Evolutionary conservation across 805 yeast genomes (phyloP).

Genomic region (Hanseniaspora lachancei): DNA sequence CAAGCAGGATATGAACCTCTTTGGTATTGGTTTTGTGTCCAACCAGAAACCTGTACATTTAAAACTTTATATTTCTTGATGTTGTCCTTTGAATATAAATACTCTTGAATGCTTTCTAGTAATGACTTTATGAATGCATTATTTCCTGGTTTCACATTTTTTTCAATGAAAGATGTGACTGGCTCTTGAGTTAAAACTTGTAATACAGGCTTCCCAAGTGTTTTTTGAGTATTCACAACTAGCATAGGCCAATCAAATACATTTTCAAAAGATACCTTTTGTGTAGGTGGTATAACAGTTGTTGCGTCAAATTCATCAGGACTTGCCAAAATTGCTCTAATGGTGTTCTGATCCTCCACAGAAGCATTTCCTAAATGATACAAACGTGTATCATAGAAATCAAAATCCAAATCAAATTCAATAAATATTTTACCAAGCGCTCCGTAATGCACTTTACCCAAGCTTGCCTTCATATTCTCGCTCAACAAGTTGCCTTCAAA

Average conservation of each 20-base stretch:
- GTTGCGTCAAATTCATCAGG: neutral
- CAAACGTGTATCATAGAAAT: conserved; percentile 35
- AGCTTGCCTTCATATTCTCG: conserved; percentile 29
- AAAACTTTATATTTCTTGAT: conserved; percentile 29
- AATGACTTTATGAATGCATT: conserved; percentile 34
- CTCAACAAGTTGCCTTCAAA: conserved; percentile 48
- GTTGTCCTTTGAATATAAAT: conserved; percentile 12
- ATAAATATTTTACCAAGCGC: conserved; percentile 60
- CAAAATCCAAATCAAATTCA: conserved; percentile 50
- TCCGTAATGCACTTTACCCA: conserved; percentile 45
- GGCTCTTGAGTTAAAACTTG: conserved; percentile 62
- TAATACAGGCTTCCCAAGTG: conserved; percentile 40
- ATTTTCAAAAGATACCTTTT: conserved; percentile 7
- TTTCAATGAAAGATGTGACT: conserved; percentile 46
- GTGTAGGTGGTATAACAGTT: conserved; percentile 14
- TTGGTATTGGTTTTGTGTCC: conserved; percentile 71
- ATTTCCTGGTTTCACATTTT: conserved; percentile 33
- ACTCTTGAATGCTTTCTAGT: conserved; percentile 15
- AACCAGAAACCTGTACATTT: conserved; percentile 42
- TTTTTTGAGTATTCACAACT: conserved; percentile 45
- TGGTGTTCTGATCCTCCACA: neutral
- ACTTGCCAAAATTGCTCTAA: neutral
- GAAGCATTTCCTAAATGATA: conserved; percentile 9
- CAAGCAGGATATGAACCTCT: conserved; percentile 76
- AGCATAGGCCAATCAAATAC: conserved; percentile 39